A percentile compares a stretch with the other conserved stretches of the same genome.
Evolutionary conservation across 2,329 filamentous ascomycete species (phyloP).

Genomic region (Emergomyces africanus): DNA sequence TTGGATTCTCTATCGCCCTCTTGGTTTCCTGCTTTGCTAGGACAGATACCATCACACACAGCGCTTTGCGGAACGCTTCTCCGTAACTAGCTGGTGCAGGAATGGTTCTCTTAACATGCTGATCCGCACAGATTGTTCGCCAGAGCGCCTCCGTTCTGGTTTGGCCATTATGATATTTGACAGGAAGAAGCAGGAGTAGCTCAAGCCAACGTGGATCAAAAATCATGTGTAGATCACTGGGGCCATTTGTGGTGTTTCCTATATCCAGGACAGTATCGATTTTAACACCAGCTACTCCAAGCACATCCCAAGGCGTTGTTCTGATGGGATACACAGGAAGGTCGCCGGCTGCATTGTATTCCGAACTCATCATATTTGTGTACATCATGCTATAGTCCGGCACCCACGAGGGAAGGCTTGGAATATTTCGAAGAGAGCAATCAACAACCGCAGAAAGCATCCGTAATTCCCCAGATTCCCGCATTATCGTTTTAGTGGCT

Average conservation of each 20-base stretch:
- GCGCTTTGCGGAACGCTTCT: conserved; percentile 5
- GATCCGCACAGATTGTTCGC: conserved; percentile 8
- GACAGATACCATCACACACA: conserved; percentile 5
- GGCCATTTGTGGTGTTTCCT: conserved; percentile 3
- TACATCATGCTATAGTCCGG: conserved; percentile 7
- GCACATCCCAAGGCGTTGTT: background rate
- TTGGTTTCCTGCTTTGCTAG: conserved; percentile 1
- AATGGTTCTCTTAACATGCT: background rate
- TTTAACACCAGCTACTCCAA: conserved; percentile 5
- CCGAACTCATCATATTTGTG: conserved; percentile 4
- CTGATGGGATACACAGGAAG: conserved; percentile 2
- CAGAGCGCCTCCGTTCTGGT: conserved; percentile 8
- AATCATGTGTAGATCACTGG: conserved; percentile 2
- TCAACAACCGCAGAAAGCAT: conserved; percentile 7
- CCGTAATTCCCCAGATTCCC: conserved; percentile 1
- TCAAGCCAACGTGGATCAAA: conserved; percentile 10
- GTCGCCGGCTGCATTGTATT: conserved; percentile 2
- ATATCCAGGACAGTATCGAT: conserved; percentile 7
- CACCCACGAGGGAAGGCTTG: conserved; percentile 8
- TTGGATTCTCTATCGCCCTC: background rate
- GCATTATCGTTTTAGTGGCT: conserved; percentile 7
- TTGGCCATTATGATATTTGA: conserved; percentile 5
- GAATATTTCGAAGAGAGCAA: conserved; percentile 3
- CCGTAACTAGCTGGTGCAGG: conserved; percentile 6
- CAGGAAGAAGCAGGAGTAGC: conserved; percentile 4